These are phyloP conservation scores for Ceratobasidium theobromae DNA, from an alignment of 1,284 basidiomycete genomes.

Conservation along the genomic window DNA sequence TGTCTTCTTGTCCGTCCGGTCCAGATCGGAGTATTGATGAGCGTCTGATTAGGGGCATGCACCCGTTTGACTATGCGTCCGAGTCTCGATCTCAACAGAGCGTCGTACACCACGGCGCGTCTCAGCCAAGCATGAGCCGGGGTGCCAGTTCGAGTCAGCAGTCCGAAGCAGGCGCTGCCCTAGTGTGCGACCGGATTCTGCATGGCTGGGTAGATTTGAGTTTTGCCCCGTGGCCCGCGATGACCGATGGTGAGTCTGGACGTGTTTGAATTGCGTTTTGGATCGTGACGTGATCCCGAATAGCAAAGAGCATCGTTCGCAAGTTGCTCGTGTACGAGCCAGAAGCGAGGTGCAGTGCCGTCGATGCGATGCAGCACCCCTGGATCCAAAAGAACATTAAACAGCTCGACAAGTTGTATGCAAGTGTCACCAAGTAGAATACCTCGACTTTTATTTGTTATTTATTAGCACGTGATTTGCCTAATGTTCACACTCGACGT, in stretches of 20 bases:
- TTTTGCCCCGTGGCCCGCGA: constrained; percentile 53
- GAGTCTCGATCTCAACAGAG: constrained; percentile 30
- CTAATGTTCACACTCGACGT: neutral
- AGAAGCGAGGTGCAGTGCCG: constrained; percentile 45
- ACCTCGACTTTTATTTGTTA: neutral
- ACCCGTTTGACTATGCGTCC: constrained; percentile 66
- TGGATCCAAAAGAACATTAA: constrained; percentile 66
- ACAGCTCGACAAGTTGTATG: constrained; percentile 61
- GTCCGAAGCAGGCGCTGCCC: constrained; percentile 10
- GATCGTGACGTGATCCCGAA: constrained; percentile 27
- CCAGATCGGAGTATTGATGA: neutral
- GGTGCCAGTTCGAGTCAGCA: constrained; percentile 8
- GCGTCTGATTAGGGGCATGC: constrained; percentile 55
- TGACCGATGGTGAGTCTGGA: constrained; percentile 57
- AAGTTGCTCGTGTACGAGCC: constrained; percentile 60
- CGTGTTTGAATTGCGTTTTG: neutral
- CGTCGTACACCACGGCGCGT: constrained; percentile 2
- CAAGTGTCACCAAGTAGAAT: constrained; percentile 39
- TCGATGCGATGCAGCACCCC: constrained; percentile 31
- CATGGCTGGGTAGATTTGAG: constrained; percentile 60
- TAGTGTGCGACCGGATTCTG: constrained; percentile 55
- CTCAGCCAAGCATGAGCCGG: neutral
- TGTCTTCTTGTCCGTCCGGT: constrained; percentile 41
- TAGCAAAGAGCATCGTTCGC: constrained; percentile 33
- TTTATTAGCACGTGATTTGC: neutral